A percentile compares a stretch with the other conserved stretches of the same genome.
These are phyloP conservation scores for Vaccinium corymbosum DNA, from an alignment of 148 eudicot genomes.

Conservation along the genomic window DNA sequence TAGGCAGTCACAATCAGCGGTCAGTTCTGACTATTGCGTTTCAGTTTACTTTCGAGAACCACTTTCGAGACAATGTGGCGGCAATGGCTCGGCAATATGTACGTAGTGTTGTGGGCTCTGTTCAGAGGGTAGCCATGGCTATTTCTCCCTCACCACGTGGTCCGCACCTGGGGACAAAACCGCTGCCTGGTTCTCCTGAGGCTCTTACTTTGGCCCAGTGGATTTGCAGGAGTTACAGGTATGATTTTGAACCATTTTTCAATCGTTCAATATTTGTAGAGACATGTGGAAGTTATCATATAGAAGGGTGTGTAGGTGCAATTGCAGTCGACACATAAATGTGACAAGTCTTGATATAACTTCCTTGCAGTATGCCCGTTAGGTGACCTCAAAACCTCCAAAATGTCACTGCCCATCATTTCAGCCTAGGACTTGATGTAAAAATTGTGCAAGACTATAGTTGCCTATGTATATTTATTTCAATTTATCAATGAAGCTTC, in stretches of 20 bases:
- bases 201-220: constrained; percentile 56
- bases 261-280: neutral
- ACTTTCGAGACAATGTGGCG: constrained; percentile 47
- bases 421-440: neutral
- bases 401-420: neutral
- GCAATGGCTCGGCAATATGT: constrained; percentile 71
- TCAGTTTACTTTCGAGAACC: constrained; percentile 57
- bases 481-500: neutral
- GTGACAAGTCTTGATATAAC: neutral
- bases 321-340: neutral
- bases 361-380: neutral
- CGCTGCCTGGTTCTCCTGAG: constrained; percentile 53
- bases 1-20: constrained; percentile 32
- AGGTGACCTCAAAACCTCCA: neutral
- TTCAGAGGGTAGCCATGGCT: constrained; percentile 63
- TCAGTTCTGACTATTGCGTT: constrained; percentile 59
- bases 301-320: neutral
- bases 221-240: constrained; percentile 61
- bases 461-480: neutral
- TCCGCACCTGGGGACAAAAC: constrained; percentile 32
- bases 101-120: constrained; percentile 53
- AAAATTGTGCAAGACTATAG: neutral
- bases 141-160: constrained; percentile 41
- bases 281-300: neutral
- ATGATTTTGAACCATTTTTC: neutral